phyloP scores from a whole-genome alignment of 495 filamentous ascomycete species.

The Lindgomyces ingoldianus region DNA sequence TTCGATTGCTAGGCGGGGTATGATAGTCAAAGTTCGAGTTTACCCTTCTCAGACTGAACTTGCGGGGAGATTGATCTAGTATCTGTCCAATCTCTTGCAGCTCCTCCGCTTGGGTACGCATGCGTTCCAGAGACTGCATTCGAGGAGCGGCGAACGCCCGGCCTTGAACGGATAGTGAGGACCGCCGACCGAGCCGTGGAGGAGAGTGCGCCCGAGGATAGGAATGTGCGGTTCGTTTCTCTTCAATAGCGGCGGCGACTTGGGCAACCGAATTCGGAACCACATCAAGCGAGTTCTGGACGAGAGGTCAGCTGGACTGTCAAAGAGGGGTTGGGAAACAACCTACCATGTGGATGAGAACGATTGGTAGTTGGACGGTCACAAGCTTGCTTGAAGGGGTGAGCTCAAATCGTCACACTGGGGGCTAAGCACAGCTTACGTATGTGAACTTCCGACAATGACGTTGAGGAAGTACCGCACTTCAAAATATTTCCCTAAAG shows the following conservation, averaged over 20 bases:
- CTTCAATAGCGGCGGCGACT: slow-evolving; percentile 58
- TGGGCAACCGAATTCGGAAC: slow-evolving; percentile 59
- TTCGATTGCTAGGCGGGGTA: slow-evolving; percentile 42
- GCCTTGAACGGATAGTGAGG: slow-evolving; percentile 44
- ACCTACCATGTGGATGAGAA: slow-evolving; percentile 56
- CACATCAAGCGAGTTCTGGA: slow-evolving; percentile 60
- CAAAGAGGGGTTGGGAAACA: slow-evolving; percentile 2
- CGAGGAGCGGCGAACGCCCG: slow-evolving; percentile 48
- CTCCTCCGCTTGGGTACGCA: slow-evolving; percentile 40
- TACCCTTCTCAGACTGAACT: slow-evolving; percentile 27
- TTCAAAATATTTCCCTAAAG: slow-evolving; percentile 52
- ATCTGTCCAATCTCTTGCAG: slow-evolving; percentile 38
- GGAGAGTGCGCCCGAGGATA: slow-evolving; percentile 12
- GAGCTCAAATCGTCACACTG: slow-evolving; percentile 1
- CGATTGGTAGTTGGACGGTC: slow-evolving; percentile 56
- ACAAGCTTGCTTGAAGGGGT: slow-evolving; percentile 47
- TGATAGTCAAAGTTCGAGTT: slow-evolving; percentile 36
- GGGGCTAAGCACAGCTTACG: slow-evolving; percentile 40
- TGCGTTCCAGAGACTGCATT: slow-evolving; percentile 44
- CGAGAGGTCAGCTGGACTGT: slow-evolving; percentile 20
- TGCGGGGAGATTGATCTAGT: slow-evolving; percentile 43
- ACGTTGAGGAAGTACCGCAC: slow-evolving; percentile 58
- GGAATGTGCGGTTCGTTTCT: slow-evolving; percentile 43
- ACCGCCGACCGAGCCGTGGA: slow-evolving; percentile 27
- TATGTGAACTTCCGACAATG: slow-evolving; percentile 47